Evolutionary conservation across 441 rosid genomes (phyloP).

Genomic region (Corymbia citriodora): DNA sequence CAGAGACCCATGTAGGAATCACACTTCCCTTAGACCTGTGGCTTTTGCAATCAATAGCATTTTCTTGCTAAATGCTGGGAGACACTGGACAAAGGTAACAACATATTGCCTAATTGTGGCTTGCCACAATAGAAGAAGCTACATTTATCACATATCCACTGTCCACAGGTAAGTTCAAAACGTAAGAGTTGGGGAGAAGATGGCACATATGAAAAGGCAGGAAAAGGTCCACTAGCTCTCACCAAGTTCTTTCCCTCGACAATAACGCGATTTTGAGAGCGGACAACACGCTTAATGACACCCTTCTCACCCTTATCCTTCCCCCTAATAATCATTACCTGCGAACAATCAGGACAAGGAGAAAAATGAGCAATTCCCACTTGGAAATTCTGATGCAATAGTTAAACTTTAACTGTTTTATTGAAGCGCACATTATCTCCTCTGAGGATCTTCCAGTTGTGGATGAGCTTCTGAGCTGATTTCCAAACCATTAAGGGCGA

Average conservation of each 20-base stretch:
- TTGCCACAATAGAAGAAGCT: neutral
- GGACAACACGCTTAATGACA: constrained; percentile 60
- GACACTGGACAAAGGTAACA: neutral
- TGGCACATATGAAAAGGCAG: neutral
- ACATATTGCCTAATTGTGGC: neutral
- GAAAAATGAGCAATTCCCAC: neutral
- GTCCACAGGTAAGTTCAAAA: neutral
- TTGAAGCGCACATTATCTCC: constrained; percentile 76
- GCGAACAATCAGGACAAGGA: neutral
- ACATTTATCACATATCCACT: neutral
- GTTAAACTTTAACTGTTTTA: neutral
- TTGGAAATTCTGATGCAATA: neutral
- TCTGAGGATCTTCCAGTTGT: constrained; percentile 90
- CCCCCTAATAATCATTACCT: constrained; percentile 81
- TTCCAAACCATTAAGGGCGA: constrained; percentile 78
- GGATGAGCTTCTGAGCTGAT: constrained; percentile 92
- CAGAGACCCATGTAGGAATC: neutral
- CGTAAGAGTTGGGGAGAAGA: neutral
- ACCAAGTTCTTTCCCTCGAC: constrained; percentile 87
- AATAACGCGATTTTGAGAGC: constrained; percentile 85
- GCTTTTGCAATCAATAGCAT: neutral
- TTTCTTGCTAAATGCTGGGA: neutral
- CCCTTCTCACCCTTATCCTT: constrained; percentile 86
- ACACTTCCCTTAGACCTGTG: neutral
- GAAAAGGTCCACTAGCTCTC: neutral